A percentile compares a stretch with the other conserved stretches of the same genome.
Evolutionary conservation across 306 rosid species (phyloP).

Genomic region (Spatholobus suberectus): DNA sequence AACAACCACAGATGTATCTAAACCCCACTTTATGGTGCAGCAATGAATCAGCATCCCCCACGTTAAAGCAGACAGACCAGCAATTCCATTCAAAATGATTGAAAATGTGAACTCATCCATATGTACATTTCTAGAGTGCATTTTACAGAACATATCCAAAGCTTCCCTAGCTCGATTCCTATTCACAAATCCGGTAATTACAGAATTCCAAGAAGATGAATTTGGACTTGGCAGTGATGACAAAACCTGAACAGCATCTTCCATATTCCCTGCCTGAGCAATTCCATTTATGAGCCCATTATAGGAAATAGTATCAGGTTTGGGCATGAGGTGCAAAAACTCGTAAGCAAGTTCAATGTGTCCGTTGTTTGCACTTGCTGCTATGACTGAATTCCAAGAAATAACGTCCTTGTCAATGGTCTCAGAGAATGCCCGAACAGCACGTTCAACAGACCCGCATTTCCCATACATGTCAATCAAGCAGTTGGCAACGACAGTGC

Average conservation of each 20-base stretch:
- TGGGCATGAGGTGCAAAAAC: constrained; percentile 60
- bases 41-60: constrained; percentile 76
- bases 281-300: constrained; percentile 72
- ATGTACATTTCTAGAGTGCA: constrained; percentile 55
- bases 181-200: constrained; percentile 73
- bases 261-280: constrained; percentile 62
- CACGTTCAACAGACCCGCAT: constrained; percentile 59
- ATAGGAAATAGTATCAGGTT: constrained; percentile 63
- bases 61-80: constrained; percentile 60
- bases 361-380: constrained; percentile 64
- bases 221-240: constrained; percentile 61
- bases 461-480: constrained; percentile 84
- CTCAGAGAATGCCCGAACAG: constrained; percentile 45
- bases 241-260: constrained; percentile 60
- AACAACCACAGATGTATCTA: constrained; percentile 61
- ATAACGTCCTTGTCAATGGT: constrained; percentile 54
- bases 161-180: constrained; percentile 61
- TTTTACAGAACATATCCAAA: constrained; percentile 57
- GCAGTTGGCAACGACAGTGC: constrained; percentile 63
- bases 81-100: constrained; percentile 67
- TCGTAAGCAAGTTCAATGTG: constrained; percentile 53
- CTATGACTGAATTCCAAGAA: constrained; percentile 79
- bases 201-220: constrained; percentile 79
- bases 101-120: constrained; percentile 80
- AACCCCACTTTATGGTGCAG: constrained; percentile 57